Evolutionary conservation across 345 rosid species (phyloP).

Genomic region (Aethionema arabicum): DNA sequence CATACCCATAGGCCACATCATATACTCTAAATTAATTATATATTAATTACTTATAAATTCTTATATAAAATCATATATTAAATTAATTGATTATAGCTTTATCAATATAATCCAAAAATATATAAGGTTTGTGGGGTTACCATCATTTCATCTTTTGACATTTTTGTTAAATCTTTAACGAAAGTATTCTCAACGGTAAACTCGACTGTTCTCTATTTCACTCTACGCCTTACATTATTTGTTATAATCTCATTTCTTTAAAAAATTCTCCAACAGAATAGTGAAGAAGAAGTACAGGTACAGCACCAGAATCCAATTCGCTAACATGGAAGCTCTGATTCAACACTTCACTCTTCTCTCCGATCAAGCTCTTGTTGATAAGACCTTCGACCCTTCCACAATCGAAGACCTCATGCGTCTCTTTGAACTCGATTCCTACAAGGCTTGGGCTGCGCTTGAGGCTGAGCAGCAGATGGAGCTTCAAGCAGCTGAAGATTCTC

Average conservation of each 20-base stretch:
- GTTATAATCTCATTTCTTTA: slow-evolving; percentile 24
- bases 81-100: too few relatives aligned
- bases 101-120: too few relatives aligned
- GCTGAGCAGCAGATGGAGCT: slow-evolving; percentile 47
- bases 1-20: too few relatives aligned
- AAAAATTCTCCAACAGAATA: not conserved
- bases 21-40: too few relatives aligned
- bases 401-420: slow-evolving; percentile 79
- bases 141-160: slow-evolving; percentile 30
- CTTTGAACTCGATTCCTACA: slow-evolving; percentile 83
- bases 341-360: slow-evolving; percentile 75
- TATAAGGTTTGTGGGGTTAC: not conserved
- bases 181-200: slow-evolving; percentile 31
- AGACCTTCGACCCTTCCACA: slow-evolving; percentile 62
- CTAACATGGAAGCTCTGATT: slow-evolving; percentile 72
- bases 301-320: slow-evolving; percentile 28
- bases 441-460: slow-evolving; percentile 72
- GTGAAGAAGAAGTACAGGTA: not conserved
- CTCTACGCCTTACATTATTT: slow-evolving; percentile 13
- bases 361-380: slow-evolving; percentile 66
- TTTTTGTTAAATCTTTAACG: not conserved
- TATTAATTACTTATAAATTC: too few relatives aligned
- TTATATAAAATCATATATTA: too few relatives aligned
- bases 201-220: not conserved
- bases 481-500: slow-evolving; percentile 46